Evolutionary conservation across 495 filamentous ascomycete species (phyloP), one percentile per base, ranked within the genome.

Genomic region (Penicillium malachiteum): DNA sequence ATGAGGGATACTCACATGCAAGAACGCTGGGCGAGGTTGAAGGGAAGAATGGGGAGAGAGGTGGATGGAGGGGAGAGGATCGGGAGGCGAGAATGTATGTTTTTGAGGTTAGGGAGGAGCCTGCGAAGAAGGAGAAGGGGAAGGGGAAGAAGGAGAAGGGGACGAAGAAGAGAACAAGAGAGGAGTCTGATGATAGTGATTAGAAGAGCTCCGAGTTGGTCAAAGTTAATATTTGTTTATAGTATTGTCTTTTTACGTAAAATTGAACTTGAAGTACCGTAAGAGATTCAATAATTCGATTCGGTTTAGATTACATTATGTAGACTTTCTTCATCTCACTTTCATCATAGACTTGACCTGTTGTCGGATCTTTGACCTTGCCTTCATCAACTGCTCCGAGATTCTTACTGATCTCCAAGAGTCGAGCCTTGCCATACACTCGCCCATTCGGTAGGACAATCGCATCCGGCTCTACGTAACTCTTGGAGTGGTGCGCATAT

Each of bases 401-500:
- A 71, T 92, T 96, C 60, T 78, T 80, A 59, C 90, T 89, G 70
- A 91, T 85, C 54, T 88, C 84, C 57, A 86, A 70, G 58, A 97
- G 73, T 44, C 88, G 79, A 45, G 86, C 81, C 47, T 86, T 79
- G 16, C 93, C 91, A 65, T 96, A 96, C 30, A 95, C 85, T 50
- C 91, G 80, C 7, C 86, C 84, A 72, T 96, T 97, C 11, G 93
- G 93, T 54, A 98, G 70, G 37, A 97, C 79, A 17, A 96, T 81
- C 8, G 92, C 80, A 62, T 97, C 93, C 35, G 78, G 85, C 67
- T 96, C 92, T 18, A 97, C 87, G 56, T 89, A 87, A 67, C 92
- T 96, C 77, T 95, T 94, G 43, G 86, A 88, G 67, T 98, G 94
- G 59, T 96, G 88, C 18, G 94, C 94, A 64, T 97, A 96, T 12